These are phyloP conservation scores for Yamadazyma oceani DNA, from an alignment of 1,139 yeast genomes.

Conservation along the genomic window DNA sequence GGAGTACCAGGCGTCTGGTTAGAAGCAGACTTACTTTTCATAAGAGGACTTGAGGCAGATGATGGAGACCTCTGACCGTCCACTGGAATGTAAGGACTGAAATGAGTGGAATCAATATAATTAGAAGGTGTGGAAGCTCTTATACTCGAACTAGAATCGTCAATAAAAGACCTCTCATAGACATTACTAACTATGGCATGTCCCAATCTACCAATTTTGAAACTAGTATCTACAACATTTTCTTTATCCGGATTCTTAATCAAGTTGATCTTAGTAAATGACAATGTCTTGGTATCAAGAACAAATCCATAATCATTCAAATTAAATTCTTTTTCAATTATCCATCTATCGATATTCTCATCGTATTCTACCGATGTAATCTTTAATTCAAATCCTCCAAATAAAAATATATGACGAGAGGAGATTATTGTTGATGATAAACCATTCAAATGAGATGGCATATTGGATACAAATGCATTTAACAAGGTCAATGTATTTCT, in stretches of 20 bases:
- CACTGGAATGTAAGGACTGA: constrained; percentile 17
- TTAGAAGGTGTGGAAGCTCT: constrained; percentile 15
- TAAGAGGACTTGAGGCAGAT: constrained; percentile 4
- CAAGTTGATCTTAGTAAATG: constrained; percentile 32
- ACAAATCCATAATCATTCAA: constrained; percentile 40
- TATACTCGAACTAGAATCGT: constrained; percentile 14
- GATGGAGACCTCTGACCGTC: constrained; percentile 4
- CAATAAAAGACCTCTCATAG: constrained; percentile 12
- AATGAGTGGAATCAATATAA: constrained; percentile 13
- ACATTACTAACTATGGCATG: constrained; percentile 22
- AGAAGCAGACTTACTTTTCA: constrained; percentile 9
- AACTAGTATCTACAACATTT: constrained; percentile 9
- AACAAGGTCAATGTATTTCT: constrained; percentile 35
- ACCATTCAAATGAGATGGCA: constrained; percentile 32
- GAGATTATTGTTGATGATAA: constrained; percentile 34
- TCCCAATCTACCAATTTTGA: constrained; percentile 27
- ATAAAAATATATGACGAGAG: constrained; percentile 37
- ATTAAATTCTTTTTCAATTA: constrained; percentile 31
- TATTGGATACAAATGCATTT: constrained; percentile 22
- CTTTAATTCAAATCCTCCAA: constrained; percentile 40
- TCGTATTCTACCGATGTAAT: constrained; percentile 24
- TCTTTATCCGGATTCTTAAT: constrained; percentile 16
- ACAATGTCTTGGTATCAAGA: constrained; percentile 32
- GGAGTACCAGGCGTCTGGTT: background rate
- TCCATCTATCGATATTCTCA: constrained; percentile 34